Base-by-base conservation (phyloP, 179 eudicot species). In the Silene noctiflora region DNA sequence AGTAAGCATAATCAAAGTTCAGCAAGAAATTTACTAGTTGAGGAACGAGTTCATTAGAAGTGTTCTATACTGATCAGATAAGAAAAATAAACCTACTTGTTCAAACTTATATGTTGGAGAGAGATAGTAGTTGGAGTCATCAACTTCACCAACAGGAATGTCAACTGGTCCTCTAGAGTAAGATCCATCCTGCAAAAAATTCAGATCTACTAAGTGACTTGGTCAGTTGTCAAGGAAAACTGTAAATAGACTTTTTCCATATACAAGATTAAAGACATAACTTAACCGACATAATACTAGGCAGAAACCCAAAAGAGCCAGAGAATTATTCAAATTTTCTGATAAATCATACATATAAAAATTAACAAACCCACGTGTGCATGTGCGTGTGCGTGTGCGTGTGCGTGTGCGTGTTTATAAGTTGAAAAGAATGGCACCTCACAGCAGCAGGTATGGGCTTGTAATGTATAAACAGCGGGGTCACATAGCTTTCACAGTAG, bases 91-190 rank as follows among this genome's bases (percentile, higher is more conserved):
- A 77, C 96, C 80, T 80, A 93, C 99, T 80, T 95, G 99, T 81
- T 95, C 99, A 83, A 95, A 95, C 83, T 90, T 93, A 80, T 84
- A 89, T 58, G 91, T 95, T 78, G 99, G 98, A 76, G 91, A 88
- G 76, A 88, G 87, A 77, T 77, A 95, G 78, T 95, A 91, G 3
- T 86, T 78, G 48, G 97, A 84, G 61, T 87, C 96, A 78, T 83
- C 86, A 69, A 65, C 77, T 82, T 86, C 95, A 62, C 92, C 90
- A 77, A 95, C 88, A 24, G 97, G 98, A 81, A 95, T 88, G 66
- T 90, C 92, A 84, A 93, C 89, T 61, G 99, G 98, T 75, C 99
- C 99, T 82, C 99, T 87, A 22, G 99, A 93, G 78, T 91, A 95
- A 58, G 99, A 93, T 77, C 99, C 99, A 80, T 95, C 99, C 99